phyloP scores from a whole-genome alignment of 148 eudicot species.

The Fagopyrum esculentum region DNA sequence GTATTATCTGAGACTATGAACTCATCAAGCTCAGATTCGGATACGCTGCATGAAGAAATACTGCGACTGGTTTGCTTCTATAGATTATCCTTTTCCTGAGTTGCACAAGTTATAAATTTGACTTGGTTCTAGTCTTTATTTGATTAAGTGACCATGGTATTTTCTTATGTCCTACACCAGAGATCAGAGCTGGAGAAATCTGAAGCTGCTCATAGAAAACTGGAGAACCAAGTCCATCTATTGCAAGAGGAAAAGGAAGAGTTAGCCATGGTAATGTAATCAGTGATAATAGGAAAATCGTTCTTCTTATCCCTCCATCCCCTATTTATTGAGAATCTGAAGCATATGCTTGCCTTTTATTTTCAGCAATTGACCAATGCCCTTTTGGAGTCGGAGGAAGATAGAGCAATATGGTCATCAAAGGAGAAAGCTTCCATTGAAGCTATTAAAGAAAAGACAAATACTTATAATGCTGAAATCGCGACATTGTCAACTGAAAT shows the following conservation, averaged over 20 bases:
- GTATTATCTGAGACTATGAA: conserved; percentile 47
- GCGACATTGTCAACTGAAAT: conserved; percentile 39
- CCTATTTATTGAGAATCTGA: background rate
- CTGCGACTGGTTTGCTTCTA: conserved; percentile 50
- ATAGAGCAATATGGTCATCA: conserved; percentile 78
- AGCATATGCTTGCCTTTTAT: conserved; percentile 15
- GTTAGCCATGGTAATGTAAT: conserved; percentile 59
- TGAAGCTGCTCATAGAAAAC: conserved; percentile 29
- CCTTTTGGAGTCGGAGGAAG: conserved; percentile 82
- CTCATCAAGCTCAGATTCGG: conserved; percentile 42
- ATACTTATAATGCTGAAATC: conserved; percentile 39
- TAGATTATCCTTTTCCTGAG: background rate
- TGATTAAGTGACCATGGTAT: conserved; percentile 10
- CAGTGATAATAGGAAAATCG: conserved; percentile 4
- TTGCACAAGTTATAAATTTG: background rate
- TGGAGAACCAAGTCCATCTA: conserved; percentile 39
- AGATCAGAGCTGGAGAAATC: conserved; percentile 50
- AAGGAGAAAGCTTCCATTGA: conserved; percentile 80
- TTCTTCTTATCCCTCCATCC: conserved; percentile 9
- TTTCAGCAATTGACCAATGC: conserved; percentile 90
- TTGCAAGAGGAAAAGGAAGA: conserved; percentile 73
- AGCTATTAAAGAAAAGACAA: conserved; percentile 57
- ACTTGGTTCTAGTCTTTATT: background rate
- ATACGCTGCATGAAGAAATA: conserved; percentile 49
- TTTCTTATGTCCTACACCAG: conserved; percentile 29